Conservation (phyloP, 1,139 yeast genomes). For the Kurtzmaniella quercitrusa region DNA sequence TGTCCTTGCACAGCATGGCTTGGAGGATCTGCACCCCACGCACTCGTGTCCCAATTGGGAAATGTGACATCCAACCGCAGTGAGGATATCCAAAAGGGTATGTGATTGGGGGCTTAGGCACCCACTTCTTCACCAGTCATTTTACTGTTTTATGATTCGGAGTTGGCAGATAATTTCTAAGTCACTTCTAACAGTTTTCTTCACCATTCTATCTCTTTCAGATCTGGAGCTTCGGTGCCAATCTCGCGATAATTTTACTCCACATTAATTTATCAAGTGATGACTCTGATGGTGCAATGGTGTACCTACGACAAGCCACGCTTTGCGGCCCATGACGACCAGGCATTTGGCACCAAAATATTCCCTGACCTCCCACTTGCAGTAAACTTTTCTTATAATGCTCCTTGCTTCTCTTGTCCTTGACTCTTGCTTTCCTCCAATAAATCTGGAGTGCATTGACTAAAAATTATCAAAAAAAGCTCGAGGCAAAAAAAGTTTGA, state of each 20-base stretch:
- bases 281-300: no score
- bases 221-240: background rate
- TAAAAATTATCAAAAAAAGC: background rate
- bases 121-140: no score
- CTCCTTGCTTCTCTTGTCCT: background rate
- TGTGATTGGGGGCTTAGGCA: no score
- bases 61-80: background rate
- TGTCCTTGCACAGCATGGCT: background rate
- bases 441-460: background rate
- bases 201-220: no score
- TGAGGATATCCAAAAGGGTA: no score
- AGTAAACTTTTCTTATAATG: background rate
- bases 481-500: background rate
- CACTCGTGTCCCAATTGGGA: constrained; percentile 2
- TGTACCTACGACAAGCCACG: no score
- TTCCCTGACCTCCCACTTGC: no score
- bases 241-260: background rate
- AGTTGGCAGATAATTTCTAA: no score
- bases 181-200: no score
- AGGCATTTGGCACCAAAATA: no score
- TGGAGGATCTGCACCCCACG: constrained; percentile 5
- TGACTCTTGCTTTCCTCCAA: background rate
- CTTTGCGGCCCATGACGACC: no score
- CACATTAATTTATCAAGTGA: background rate
- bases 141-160: no score